Evolutionary conservation across 2,329 filamentous ascomycete genomes (phyloP).

Genomic region (Plectosphaerella plurivora): DNA sequence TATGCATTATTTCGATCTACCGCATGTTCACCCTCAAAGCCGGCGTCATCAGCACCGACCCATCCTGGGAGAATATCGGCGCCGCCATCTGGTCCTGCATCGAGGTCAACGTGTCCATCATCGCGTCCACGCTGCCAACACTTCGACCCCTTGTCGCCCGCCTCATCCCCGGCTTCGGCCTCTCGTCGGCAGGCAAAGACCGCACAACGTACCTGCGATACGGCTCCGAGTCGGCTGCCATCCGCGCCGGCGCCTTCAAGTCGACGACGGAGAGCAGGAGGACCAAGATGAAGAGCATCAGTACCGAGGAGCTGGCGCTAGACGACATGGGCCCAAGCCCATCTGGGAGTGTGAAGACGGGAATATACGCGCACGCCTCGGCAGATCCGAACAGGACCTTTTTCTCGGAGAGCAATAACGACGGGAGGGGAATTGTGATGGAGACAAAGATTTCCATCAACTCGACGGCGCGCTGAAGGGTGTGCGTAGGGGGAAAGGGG

Average conservation of each 20-base stretch:
- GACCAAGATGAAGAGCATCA: constrained; percentile 9
- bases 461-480: neutral
- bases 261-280: constrained; percentile 6
- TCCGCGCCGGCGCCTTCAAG: constrained; percentile 5
- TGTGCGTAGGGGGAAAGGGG: neutral
- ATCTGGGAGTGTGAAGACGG: neutral
- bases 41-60: constrained; percentile 19
- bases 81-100: constrained; percentile 25
- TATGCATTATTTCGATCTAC: constrained; percentile 25
- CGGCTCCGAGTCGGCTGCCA: constrained; percentile 7
- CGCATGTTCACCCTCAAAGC: constrained; percentile 24
- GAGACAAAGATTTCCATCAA: constrained; percentile 5
- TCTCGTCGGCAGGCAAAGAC: constrained; percentile 12
- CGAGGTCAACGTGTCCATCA: constrained; percentile 23
- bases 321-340: constrained; percentile 7
- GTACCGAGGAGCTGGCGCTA: constrained; percentile 19
- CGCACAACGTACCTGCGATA: constrained; percentile 13
- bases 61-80: constrained; percentile 24
- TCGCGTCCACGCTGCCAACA: constrained; percentile 22
- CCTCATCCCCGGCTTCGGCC: constrained; percentile 13
- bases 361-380: constrained; percentile 3
- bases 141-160: constrained; percentile 21
- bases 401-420: neutral
- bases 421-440: constrained; percentile 4
- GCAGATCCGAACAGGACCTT: constrained; percentile 2